Evolutionary conservation across 768 basidiomycete genomes (phyloP).

Genomic region (Pulveroboletus sp.): DNA sequence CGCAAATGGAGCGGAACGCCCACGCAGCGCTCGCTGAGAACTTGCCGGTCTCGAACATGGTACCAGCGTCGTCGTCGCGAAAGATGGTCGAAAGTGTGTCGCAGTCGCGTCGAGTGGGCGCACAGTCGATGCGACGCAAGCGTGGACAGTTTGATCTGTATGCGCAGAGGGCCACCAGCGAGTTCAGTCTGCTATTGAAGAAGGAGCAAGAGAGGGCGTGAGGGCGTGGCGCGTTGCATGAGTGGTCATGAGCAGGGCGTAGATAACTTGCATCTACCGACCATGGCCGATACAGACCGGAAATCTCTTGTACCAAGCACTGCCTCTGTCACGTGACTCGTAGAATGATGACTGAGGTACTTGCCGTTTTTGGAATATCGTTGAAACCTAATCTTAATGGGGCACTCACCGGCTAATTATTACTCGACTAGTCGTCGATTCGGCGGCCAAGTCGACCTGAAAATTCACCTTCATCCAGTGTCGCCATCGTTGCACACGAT

Average conservation of each 20-base stretch:
- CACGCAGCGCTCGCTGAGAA: conserved; percentile 14
- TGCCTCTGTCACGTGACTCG: too few relatives aligned
- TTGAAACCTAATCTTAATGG: too few relatives aligned
- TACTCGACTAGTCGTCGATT: too few relatives aligned
- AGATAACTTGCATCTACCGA: too few relatives aligned
- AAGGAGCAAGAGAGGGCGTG: neutral
- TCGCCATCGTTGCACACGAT: conserved; percentile 21
- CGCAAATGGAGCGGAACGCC: conserved; percentile 4
- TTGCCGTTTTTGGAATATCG: too few relatives aligned
- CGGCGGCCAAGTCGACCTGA: too few relatives aligned
- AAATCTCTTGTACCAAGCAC: too few relatives aligned
- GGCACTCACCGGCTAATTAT: too few relatives aligned
- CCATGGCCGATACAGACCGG: too few relatives aligned
- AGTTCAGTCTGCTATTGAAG: conserved; percentile 15
- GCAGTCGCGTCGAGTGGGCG: neutral
- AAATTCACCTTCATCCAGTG: neutral
- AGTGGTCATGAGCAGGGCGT: too few relatives aligned
- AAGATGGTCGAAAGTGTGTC: neutral
- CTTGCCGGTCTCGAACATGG: conserved; percentile 16
- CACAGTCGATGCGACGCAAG: conserved; percentile 6
- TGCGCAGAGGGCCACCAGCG: conserved; percentile 4
- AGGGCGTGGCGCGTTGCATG: too few relatives aligned
- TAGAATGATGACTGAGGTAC: too few relatives aligned
- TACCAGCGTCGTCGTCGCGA: conserved; percentile 1
- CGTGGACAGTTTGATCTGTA: conserved; percentile 14